Conservation (phyloP, 495 filamentous ascomycete species). For the Cladorrhinum samala region DNA sequence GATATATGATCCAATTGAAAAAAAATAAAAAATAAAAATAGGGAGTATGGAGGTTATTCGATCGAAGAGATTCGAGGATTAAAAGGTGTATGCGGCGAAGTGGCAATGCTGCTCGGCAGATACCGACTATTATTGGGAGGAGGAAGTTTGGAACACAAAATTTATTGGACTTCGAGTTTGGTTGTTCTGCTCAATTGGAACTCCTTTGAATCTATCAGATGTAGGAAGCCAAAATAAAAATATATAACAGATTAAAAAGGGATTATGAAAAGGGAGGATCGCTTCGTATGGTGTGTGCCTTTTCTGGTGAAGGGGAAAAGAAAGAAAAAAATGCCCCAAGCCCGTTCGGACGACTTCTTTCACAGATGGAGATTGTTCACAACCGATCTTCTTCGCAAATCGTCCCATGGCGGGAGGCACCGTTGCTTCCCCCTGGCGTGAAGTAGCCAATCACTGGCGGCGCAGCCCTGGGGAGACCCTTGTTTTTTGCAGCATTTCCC, state of each 20-base stretch:
- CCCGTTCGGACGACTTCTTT: neutral
- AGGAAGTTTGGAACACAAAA: too few relatives aligned
- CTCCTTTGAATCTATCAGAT: too few relatives aligned
- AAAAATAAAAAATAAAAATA: too few relatives aligned
- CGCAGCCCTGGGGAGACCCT: constrained; percentile 1
- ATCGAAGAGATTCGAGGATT: neutral
- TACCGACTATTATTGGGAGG: neutral
- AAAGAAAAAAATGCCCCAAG: neutral
- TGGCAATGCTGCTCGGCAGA: neutral
- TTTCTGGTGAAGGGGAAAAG: too few relatives aligned
- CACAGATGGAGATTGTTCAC: constrained; percentile 1
- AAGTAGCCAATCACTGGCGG: constrained; percentile 15
- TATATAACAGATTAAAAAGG: too few relatives aligned
- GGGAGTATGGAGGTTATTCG: neutral
- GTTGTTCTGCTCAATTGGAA: too few relatives aligned
- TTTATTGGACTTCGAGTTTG: too few relatives aligned
- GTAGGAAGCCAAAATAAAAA: too few relatives aligned
- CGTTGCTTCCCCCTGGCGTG: neutral
- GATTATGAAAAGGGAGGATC: too few relatives aligned
- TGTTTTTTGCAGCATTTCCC: constrained; percentile 7
- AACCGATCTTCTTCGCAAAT: constrained; percentile 13
- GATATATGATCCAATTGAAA: neutral
- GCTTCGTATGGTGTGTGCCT: too few relatives aligned
- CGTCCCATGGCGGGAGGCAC: constrained; percentile 23
- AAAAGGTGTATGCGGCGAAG: neutral